Conservation (phyloP, 2,329 filamentous ascomycete species). For the Curvularia sp. region DNA sequence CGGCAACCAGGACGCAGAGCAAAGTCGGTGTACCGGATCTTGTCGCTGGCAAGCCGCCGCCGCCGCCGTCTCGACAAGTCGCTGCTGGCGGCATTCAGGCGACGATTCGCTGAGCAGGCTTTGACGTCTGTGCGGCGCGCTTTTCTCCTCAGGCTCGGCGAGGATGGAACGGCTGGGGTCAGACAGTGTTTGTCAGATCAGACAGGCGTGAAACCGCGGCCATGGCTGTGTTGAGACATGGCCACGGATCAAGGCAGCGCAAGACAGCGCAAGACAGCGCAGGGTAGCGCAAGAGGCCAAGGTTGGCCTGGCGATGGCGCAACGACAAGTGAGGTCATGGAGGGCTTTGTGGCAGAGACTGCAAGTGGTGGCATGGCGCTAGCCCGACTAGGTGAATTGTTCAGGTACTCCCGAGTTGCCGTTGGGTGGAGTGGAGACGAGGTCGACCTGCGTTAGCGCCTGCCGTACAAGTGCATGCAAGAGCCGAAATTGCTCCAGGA, state of each 20-base stretch:
- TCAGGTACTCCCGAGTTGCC: conserved; percentile 21
- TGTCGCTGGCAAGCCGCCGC: not conserved
- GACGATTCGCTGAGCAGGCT: conserved; percentile 33
- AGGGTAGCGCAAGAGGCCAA: not conserved
- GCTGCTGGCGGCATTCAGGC: conserved; percentile 13
- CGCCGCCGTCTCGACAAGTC: not conserved
- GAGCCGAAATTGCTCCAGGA: conserved; percentile 35
- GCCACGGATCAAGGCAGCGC: not conserved
- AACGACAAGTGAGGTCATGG: not conserved
- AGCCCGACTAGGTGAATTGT: not conserved
- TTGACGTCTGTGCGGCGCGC: conserved; percentile 29
- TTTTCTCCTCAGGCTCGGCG: conserved; percentile 10
- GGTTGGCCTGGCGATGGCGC: conserved; percentile 1
- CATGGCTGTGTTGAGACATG: not conserved
- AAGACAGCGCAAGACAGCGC: not conserved
- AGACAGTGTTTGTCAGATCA: conserved; percentile 19
- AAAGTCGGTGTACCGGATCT: conserved; percentile 1
- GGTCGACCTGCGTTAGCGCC: conserved; percentile 19
- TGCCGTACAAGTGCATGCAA: too few species aligned
- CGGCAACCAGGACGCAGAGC: not conserved
- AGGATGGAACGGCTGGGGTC: conserved; percentile 30
- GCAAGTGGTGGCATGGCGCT: not conserved
- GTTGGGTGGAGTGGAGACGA: conserved; percentile 8
- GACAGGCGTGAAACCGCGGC: conserved; percentile 7
- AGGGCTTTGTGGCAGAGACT: not conserved